Evolutionary conservation across 371 early-diverging fungal species (phyloP).

Genomic region (Mortierella sp.): DNA sequence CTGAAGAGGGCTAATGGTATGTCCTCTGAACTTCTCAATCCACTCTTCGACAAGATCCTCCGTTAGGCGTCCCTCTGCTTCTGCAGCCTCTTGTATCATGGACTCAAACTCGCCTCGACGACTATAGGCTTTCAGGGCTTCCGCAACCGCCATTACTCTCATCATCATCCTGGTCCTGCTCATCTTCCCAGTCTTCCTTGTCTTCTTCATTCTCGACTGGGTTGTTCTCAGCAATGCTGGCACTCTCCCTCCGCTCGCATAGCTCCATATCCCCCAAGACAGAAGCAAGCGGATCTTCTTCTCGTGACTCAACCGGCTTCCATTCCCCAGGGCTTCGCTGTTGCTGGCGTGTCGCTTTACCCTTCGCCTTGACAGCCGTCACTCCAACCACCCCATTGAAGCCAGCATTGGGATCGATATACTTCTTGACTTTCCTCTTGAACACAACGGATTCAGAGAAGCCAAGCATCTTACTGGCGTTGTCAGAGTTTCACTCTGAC

Average conservation of each 20-base stretch:
- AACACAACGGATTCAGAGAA: background rate
- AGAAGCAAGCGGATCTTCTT: background rate
- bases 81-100: background rate
- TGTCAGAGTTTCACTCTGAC: too few species aligned
- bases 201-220: background rate
- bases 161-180: too few species aligned
- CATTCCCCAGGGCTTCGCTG: background rate
- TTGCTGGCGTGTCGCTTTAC: background rate
- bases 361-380: background rate
- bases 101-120: background rate
- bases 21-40: background rate
- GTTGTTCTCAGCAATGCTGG: background rate
- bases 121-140: background rate
- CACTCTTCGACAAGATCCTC: background rate
- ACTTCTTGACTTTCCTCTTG: conserved; percentile 10
- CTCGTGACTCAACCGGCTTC: conserved; percentile 1
- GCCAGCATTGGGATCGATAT: conserved; percentile 6
- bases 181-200: background rate
- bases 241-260: background rate
- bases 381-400: background rate
- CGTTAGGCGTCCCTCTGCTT: background rate
- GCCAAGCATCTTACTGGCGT: background rate
- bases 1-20: background rate
- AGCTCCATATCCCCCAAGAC: background rate
- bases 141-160: background rate